Evolutionary conservation across 345 rosid species (phyloP).

Genomic region (Toxicodendron radicans): DNA sequence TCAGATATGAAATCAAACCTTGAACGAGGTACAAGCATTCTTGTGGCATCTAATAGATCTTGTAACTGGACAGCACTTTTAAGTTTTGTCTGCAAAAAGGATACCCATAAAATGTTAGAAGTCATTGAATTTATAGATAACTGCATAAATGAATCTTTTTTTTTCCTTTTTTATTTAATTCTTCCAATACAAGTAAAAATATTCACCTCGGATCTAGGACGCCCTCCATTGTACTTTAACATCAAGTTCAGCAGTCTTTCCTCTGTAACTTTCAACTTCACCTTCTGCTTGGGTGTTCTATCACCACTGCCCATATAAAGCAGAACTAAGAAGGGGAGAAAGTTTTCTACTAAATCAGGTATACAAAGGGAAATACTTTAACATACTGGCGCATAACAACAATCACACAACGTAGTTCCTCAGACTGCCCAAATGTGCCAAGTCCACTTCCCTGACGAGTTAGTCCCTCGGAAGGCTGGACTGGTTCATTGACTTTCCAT

Average conservation of each 20-base stretch:
- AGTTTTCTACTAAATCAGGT: conserved; percentile 11
- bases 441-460: conserved; percentile 98
- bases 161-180: not conserved
- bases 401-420: conserved; percentile 98
- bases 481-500: conserved; percentile 89
- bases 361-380: conserved; percentile 15
- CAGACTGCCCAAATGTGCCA: conserved; percentile 90
- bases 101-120: conserved; percentile 10
- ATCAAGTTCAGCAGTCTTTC: conserved; percentile 91
- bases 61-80: conserved; percentile 95
- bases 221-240: conserved; percentile 97
- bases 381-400: conserved; percentile 95
- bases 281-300: conserved; percentile 99
- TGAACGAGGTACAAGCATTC: conserved; percentile 89
- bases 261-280: conserved; percentile 95
- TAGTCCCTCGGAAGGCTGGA: conserved; percentile 76
- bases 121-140: no score
- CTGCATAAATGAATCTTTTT: no score
- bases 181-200: not conserved
- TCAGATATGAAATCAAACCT: conserved; percentile 48
- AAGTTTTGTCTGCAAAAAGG: conserved; percentile 82
- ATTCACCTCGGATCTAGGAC: conserved; percentile 83
- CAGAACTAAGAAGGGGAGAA: conserved; percentile 12
- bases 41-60: conserved; percentile 98
- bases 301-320: conserved; percentile 68